These are phyloP conservation scores for Limonium bicolor DNA, from an alignment of 148 eudicot species.

Conservation along the genomic window DNA sequence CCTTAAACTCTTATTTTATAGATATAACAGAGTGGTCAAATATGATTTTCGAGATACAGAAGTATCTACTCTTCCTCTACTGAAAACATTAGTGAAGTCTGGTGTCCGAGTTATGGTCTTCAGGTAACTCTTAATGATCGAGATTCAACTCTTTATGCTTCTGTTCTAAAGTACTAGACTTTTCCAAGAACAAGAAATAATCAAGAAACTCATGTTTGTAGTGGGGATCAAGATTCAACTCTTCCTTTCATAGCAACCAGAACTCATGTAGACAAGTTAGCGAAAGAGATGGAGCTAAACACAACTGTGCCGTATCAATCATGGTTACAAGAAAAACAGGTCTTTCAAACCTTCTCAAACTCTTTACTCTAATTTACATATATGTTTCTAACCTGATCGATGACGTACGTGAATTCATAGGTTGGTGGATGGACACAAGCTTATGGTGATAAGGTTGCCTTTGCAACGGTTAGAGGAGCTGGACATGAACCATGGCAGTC, in stretches of 20 bases:
- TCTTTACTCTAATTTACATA: no score
- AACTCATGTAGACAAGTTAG: constrained; percentile 13
- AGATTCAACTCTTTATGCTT: no score
- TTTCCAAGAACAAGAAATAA: constrained; percentile 26
- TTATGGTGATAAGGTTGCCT: constrained; percentile 16
- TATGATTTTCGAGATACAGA: background rate
- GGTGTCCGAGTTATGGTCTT: constrained; percentile 2
- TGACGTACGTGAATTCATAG: no score
- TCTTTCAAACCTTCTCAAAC: no score
- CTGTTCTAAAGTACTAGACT: constrained; percentile 18
- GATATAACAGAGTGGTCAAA: no score
- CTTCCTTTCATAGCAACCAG: constrained; percentile 23
- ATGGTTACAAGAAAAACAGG: constrained; percentile 28
- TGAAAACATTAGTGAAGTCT: background rate
- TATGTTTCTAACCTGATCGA: background rate
- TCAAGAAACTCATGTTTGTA: no score
- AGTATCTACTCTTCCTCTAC: background rate
- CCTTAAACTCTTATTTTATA: no score
- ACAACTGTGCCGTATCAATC: constrained; percentile 24
- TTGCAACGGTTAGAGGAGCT: constrained; percentile 36
- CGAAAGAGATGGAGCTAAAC: constrained; percentile 15
- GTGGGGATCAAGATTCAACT: constrained; percentile 34
- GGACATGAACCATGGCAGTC: constrained; percentile 27
- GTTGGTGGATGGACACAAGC: constrained; percentile 37
- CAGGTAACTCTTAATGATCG: no score